A percentile compares a stretch with the other conserved stretches of the same genome.
Conservation (phyloP, 805 yeast species). For the Yarrowia bubula region DNA sequence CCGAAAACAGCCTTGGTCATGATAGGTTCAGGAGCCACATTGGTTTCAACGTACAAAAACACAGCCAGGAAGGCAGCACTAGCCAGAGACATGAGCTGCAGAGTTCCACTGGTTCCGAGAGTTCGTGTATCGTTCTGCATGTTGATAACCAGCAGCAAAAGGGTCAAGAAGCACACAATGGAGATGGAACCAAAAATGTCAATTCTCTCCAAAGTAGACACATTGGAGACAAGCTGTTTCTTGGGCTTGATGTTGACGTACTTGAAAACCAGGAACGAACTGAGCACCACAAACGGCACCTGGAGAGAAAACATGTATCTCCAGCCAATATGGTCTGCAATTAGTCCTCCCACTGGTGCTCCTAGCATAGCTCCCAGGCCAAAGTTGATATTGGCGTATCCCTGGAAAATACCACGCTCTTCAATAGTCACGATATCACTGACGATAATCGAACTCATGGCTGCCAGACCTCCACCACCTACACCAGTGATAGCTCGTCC, state of each 20-base stretch:
- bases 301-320: slow-evolving; percentile 47
- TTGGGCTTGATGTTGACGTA: slow-evolving; percentile 41
- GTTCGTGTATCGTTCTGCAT: slow-evolving; percentile 56
- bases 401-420: slow-evolving; percentile 79
- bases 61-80: slow-evolving; percentile 40
- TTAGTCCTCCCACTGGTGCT: slow-evolving; percentile 56
- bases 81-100: slow-evolving; percentile 43
- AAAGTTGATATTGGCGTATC: slow-evolving; percentile 70
- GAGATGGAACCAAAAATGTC: slow-evolving; percentile 52
- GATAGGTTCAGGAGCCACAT: slow-evolving; percentile 46
- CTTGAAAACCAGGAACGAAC: slow-evolving; percentile 37
- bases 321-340: slow-evolving; percentile 62
- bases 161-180: slow-evolving; percentile 45
- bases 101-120: slow-evolving; percentile 48
- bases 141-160: slow-evolving; percentile 49
- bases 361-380: slow-evolving; percentile 77
- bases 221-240: slow-evolving; percentile 37
- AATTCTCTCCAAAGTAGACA: slow-evolving; percentile 43
- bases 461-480: slow-evolving; percentile 85
- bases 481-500: slow-evolving; percentile 81
- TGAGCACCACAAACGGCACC: slow-evolving; percentile 44
- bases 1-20: slow-evolving; percentile 46
- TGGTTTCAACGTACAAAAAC: slow-evolving; percentile 39
- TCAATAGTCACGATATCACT: slow-evolving; percentile 76
- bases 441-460: slow-evolving; percentile 72